Evolutionary conservation across 2,329 filamentous ascomycete genomes (phyloP).

Genomic region (Fusarium musae): DNA sequence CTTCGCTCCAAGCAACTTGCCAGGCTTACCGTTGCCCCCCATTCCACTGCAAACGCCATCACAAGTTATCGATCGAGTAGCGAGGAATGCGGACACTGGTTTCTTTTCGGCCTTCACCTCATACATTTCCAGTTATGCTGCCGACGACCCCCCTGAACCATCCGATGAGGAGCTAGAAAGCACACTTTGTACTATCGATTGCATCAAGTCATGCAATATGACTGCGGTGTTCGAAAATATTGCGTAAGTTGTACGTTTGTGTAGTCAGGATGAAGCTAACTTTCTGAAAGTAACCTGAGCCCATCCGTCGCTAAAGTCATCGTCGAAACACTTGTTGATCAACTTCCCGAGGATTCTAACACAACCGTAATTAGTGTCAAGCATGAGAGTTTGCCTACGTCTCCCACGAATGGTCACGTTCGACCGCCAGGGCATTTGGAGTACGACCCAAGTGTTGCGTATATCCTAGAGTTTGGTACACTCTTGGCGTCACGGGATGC

Average conservation of each 20-base stretch:
- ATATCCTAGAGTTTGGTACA: slow-evolving; percentile 91
- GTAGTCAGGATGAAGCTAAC: background rate
- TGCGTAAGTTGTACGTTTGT: slow-evolving; percentile 62
- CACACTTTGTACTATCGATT: slow-evolving; percentile 93
- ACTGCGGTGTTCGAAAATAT: slow-evolving; percentile 86
- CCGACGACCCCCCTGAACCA: slow-evolving; percentile 95
- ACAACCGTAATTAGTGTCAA: slow-evolving; percentile 89
- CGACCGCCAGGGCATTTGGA: slow-evolving; percentile 57
- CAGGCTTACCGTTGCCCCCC: slow-evolving; percentile 75
- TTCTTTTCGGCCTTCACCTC: slow-evolving; percentile 95
- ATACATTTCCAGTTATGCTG: slow-evolving; percentile 98
- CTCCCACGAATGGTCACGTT: slow-evolving; percentile 65
- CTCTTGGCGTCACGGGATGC: slow-evolving; percentile 81
- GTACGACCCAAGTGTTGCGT: slow-evolving; percentile 89
- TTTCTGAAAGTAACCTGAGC: slow-evolving; percentile 51
- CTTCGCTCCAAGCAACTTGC: slow-evolving; percentile 73
- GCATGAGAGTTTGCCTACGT: slow-evolving; percentile 76
- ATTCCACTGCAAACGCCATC: slow-evolving; percentile 93
- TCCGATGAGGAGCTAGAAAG: slow-evolving; percentile 98
- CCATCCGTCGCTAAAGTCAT: slow-evolving; percentile 46
- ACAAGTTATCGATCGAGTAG: slow-evolving; percentile 89
- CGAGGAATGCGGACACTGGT: slow-evolving; percentile 81
- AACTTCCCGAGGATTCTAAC: slow-evolving; percentile 85
- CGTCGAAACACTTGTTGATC: slow-evolving; percentile 78
- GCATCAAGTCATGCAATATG: slow-evolving; percentile 89